Evolutionary conservation across 2,329 filamentous ascomycete genomes (phyloP), one percentile per base, ranked within the genome.

Genomic region (Ophiosphaerella herpotricha): DNA sequence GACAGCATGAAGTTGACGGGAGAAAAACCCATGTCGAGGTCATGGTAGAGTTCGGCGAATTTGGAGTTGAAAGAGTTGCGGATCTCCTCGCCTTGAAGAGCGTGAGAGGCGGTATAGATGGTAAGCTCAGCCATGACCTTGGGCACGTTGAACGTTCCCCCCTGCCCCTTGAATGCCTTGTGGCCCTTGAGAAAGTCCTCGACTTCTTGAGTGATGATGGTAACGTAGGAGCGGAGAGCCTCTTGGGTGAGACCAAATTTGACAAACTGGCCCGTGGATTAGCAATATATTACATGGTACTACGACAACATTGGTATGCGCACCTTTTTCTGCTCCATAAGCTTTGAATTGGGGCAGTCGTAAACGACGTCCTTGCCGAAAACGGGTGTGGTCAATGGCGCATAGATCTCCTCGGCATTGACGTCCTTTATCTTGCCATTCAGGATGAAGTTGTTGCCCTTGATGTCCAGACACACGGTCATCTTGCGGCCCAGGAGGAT

Each of bases 261-360:
- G 85, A 91, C 89, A 68, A 92, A 91, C 87, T 84, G 63, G 21
- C 7, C 2, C 18, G 7, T 13, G 29, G 14, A 46, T 66, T 33
- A 63, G 56, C 36, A 1, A 21, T 39, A 35, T 37, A 8, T 18
- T 18, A 9, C 12, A 4, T 6, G 23, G n/a, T 21, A 4, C 4
- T 21, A 21, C 18, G 18, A 21, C 18, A 7, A 4, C 2, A 33
- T 24, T 4, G 7, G 1, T 14, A 38, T 39, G 48, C 75, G 55
- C 72, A 91, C 89, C 85, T 93, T 94, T 80, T 96, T 96, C 80
- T 96, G 91, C 78, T 96, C 91, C 91, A 96, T 95, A 68, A 96
- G 83, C 77, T 95, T 95, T 50, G 90, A 81, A 72, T 95, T 95
- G 36, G 90, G 90, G 76, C 90, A 94, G 72, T 95, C 91, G 71